Evolutionary conservation across 1,284 basidiomycete genomes (phyloP).

Genomic region (Melampsora americana): DNA sequence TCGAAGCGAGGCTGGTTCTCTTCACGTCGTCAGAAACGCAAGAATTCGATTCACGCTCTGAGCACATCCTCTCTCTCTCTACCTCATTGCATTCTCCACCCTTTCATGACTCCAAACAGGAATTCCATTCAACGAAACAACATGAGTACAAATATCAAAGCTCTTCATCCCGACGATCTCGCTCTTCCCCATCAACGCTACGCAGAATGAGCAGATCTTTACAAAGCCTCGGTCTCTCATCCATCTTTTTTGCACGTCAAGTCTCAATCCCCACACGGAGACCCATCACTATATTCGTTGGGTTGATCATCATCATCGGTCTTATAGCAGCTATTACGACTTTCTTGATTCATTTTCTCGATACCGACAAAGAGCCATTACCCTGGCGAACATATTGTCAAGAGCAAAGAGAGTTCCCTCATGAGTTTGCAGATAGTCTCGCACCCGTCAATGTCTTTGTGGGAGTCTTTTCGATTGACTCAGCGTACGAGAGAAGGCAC

Average conservation of each 20-base stretch:
- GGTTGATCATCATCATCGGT: constrained; percentile 67
- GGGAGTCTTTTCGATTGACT: constrained; percentile 88
- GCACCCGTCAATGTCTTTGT: constrained; percentile 83
- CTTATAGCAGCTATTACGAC: constrained; percentile 61
- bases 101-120: constrained; percentile 14
- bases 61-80: constrained; percentile 30
- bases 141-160: not conserved
- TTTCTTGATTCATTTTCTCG: constrained; percentile 82
- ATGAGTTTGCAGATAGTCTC: constrained; percentile 62
- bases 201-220: not conserved
- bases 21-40: constrained; percentile 34
- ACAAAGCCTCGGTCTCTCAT: constrained; percentile 25
- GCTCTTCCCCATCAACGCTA: not conserved
- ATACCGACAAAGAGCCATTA: constrained; percentile 88
- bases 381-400: constrained; percentile 89
- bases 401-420: constrained; percentile 55
- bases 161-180: constrained; percentile 14
- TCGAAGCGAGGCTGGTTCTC: constrained; percentile 27
- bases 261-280: constrained; percentile 63
- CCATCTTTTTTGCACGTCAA: constrained; percentile 43
- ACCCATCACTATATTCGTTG: constrained; percentile 53
- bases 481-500: constrained; percentile 77
- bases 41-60: constrained; percentile 42
- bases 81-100: constrained; percentile 29
- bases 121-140: not conserved